These are phyloP conservation scores for Martiniozyma asiatica DNA, from an alignment of 1,139 yeast genomes.

Conservation along the genomic window DNA sequence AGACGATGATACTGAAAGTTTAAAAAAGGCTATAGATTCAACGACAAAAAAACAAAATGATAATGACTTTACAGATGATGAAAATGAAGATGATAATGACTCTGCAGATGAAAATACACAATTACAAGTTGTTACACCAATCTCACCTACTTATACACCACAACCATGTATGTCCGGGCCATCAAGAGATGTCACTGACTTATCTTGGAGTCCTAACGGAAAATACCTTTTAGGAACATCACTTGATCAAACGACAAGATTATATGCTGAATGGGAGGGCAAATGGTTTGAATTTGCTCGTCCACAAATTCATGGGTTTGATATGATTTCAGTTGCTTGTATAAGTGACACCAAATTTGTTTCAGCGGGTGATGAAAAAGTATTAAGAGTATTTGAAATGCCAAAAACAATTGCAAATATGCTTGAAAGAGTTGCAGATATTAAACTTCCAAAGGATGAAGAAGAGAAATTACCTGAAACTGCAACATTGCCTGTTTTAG, in stretches of 20 bases:
- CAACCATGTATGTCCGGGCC: conserved; percentile 67
- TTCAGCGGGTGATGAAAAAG: conserved; percentile 95
- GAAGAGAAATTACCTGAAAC: conserved; percentile 46
- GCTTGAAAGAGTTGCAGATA: conserved; percentile 37
- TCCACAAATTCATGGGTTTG: conserved; percentile 97
- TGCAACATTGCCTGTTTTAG: conserved; percentile 87
- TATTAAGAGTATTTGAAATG: conserved; percentile 77
- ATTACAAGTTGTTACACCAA: conserved; percentile 5
- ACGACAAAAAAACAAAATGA: neutral
- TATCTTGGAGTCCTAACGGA: conserved; percentile 66
- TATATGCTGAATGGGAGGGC: conserved; percentile 54
- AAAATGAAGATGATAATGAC: conserved; percentile 14
- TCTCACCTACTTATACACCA: conserved; percentile 26
- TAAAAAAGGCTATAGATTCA: too few species aligned
- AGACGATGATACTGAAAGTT: too few species aligned
- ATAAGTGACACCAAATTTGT: conserved; percentile 55
- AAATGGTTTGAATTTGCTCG: conserved; percentile 89
- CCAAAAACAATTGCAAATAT: conserved; percentile 69
- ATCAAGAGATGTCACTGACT: conserved; percentile 59
- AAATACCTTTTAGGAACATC: conserved; percentile 64
- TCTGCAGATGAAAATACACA: neutral
- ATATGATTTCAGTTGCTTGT: conserved; percentile 75
- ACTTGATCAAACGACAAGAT: conserved; percentile 84
- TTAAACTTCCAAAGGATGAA: conserved; percentile 22
- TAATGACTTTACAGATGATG: too few species aligned